phyloP scores from a whole-genome alignment of 2,329 filamentous ascomycete genomes.

The Trichophaea hybrida region DNA sequence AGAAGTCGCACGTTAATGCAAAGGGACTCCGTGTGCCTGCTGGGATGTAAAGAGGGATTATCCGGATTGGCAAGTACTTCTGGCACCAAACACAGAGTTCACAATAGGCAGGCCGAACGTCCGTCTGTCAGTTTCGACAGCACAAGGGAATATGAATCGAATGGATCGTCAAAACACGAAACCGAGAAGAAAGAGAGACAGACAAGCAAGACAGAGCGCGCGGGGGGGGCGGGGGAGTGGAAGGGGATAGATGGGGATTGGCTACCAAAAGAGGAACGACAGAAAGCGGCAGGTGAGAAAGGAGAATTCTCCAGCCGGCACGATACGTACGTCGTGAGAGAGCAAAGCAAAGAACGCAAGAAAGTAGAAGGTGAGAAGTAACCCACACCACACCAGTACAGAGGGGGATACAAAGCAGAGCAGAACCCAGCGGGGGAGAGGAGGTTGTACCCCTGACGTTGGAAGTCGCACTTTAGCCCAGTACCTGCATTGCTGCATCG shows the following conservation, averaged over 20 bases:
- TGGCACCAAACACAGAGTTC: neutral
- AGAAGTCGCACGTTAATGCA: neutral
- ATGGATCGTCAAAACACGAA: neutral
- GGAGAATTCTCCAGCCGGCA: neutral
- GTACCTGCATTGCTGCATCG: neutral
- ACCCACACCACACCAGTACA: neutral
- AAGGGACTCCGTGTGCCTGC: neutral
- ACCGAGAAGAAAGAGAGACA: neutral
- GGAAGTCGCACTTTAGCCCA: neutral
- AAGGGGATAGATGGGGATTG: neutral
- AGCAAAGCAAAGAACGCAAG: neutral
- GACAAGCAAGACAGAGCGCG: neutral
- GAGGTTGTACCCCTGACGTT: slow-evolving; percentile 1
- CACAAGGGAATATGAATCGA: neutral
- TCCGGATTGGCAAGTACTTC: neutral
- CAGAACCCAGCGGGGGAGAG: neutral
- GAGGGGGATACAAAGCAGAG: neutral
- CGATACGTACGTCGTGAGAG: neutral
- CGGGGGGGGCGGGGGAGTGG: neutral
- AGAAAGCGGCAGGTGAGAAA: neutral
- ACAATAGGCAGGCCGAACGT: neutral
- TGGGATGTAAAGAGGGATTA: neutral
- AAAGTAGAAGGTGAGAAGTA: neutral
- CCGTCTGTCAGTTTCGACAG: neutral
- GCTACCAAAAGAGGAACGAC: neutral